Conservation (phyloP, 306 rosid species). For the Quercus robur region DNA sequence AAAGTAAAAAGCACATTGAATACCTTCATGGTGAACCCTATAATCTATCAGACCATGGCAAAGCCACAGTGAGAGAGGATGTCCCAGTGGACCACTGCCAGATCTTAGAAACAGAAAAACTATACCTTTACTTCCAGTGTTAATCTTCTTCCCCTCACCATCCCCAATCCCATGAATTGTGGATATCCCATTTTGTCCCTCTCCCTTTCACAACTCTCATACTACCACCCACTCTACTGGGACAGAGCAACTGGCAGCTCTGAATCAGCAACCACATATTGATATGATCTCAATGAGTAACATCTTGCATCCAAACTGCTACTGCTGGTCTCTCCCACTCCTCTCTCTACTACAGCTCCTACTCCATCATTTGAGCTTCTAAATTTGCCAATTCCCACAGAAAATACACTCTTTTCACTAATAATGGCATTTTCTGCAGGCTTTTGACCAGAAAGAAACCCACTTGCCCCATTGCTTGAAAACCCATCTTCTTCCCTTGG, state of each 20-base stretch:
- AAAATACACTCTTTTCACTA: constrained; percentile 65
- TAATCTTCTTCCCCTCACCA: constrained; percentile 60
- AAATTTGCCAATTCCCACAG: constrained; percentile 80
- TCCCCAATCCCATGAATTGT: constrained; percentile 53
- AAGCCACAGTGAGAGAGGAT: constrained; percentile 35
- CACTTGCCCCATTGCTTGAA: constrained; percentile 37
- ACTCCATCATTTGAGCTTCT: constrained; percentile 50
- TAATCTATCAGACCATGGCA: constrained; percentile 50
- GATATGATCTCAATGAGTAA: constrained; percentile 89
- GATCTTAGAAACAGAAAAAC: constrained; percentile 87
- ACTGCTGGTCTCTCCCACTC: constrained; percentile 44
- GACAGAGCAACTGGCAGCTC: constrained; percentile 70
- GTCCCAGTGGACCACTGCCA: constrained; percentile 69
- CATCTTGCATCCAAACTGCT: constrained; percentile 71
- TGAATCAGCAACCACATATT: constrained; percentile 80
- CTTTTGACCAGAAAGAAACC: constrained; percentile 34
- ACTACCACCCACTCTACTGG: constrained; percentile 45
- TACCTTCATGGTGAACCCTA: constrained; percentile 32
- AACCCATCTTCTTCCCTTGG: constrained; percentile 45
- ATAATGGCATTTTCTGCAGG: constrained; percentile 51
- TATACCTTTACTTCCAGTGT: constrained; percentile 68
- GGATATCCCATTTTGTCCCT: constrained; percentile 39
- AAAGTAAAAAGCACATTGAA: not conserved
- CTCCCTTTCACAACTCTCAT: constrained; percentile 60
- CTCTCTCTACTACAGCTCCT: constrained; percentile 31